Conservation (phyloP, 2,329 filamentous ascomycete species). For the Sporothrix sp. region DNA sequence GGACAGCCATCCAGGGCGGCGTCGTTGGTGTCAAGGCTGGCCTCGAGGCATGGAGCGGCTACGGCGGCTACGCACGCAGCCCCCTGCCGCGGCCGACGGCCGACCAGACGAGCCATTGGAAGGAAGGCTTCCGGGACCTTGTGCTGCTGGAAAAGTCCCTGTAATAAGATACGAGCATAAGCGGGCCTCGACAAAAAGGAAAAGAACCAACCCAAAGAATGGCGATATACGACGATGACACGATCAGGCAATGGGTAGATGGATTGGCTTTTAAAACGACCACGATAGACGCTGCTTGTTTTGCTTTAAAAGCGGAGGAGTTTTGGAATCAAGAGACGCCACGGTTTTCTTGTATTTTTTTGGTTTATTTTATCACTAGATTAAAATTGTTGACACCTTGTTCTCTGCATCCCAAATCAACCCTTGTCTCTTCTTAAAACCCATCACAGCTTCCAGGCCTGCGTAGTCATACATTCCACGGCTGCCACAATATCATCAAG, state of each 20-base stretch:
- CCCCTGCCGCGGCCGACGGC: slow-evolving; percentile 42
- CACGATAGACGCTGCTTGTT: neutral
- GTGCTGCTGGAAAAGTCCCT: slow-evolving; percentile 42
- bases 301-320: neutral
- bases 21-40: slow-evolving; percentile 63
- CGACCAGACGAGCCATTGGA: slow-evolving; percentile 42
- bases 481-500: no score
- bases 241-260: neutral
- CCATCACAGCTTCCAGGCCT: no score
- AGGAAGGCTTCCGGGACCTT: slow-evolving; percentile 45
- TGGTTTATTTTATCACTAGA: neutral
- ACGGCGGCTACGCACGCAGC: slow-evolving; percentile 45
- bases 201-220: neutral
- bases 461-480: no score
- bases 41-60: slow-evolving; percentile 56
- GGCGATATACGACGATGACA: neutral
- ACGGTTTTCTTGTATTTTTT: neutral
- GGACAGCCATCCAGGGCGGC: slow-evolving; percentile 61
- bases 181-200: neutral
- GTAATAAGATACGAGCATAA: slow-evolving; percentile 19
- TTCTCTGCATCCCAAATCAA: neutral
- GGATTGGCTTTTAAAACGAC: neutral
- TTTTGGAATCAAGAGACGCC: neutral
- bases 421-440: neutral
- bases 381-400: neutral